A percentile compares a stretch with the other conserved stretches of the same genome.
Evolutionary conservation across 148 eudicot genomes (phyloP).

Genomic region (Linanthus parryae): DNA sequence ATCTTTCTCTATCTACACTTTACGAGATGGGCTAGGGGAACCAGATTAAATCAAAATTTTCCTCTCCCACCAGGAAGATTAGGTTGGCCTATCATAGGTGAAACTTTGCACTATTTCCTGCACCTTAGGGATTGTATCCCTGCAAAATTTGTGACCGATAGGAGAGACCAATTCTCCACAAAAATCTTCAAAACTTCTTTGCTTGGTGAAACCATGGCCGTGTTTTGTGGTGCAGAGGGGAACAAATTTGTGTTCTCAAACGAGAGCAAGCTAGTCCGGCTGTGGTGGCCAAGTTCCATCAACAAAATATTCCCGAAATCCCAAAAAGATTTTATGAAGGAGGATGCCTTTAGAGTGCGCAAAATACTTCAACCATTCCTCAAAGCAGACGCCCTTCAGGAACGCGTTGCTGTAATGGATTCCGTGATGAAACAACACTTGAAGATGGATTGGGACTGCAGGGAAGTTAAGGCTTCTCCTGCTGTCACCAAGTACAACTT

Average conservation of each 20-base stretch:
- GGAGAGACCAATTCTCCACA: not conserved
- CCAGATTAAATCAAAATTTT: too few relatives aligned
- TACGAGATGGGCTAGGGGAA: not conserved
- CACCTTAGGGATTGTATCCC: not conserved
- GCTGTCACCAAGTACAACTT: slow-evolving; percentile 5
- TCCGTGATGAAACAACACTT: slow-evolving; percentile 1
- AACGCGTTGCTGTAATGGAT: slow-evolving; percentile 5
- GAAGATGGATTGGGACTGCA: slow-evolving; percentile 1
- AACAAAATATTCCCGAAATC: slow-evolving; percentile 11
- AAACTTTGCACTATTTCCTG: not conserved
- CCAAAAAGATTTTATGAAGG: not conserved
- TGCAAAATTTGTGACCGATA: not conserved
- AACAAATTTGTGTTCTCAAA: slow-evolving; percentile 3
- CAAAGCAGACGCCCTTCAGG: slow-evolving; percentile 5
- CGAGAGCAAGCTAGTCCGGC: slow-evolving; percentile 7
- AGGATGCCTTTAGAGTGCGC: slow-evolving; percentile 2
- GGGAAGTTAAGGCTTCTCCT: not conserved
- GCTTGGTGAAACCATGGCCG: slow-evolving; percentile 1
- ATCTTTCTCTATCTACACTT: not conserved
- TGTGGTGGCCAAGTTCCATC: slow-evolving; percentile 1
- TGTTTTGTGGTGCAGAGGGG: slow-evolving; percentile 4
- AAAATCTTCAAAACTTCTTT: slow-evolving; percentile 7
- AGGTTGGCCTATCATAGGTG: slow-evolving; percentile 7
- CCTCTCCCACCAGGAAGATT: slow-evolving; percentile 3
- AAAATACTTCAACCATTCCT: slow-evolving; percentile 5